A percentile compares a stretch with the other conserved stretches of the same genome.
These are phyloP conservation scores for Neurospora sp. DNA, from an alignment of 495 filamentous ascomycete species.

Conservation along the genomic window DNA sequence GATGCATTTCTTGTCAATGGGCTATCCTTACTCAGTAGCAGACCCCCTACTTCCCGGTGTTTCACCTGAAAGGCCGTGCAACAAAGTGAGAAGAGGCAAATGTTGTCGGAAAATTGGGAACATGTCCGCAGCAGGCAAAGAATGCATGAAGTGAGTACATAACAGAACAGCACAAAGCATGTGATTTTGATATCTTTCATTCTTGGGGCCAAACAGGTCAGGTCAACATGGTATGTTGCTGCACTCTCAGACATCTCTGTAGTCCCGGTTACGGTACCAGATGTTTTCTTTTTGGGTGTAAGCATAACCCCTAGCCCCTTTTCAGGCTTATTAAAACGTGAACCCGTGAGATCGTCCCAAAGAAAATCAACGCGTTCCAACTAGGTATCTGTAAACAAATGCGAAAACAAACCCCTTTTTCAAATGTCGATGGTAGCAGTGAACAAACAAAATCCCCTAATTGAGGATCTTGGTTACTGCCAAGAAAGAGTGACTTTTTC, in stretches of 20 bases:
- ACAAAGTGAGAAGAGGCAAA: background rate
- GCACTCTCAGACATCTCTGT: background rate
- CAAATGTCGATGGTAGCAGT: slow-evolving; percentile 2
- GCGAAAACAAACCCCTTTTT: background rate
- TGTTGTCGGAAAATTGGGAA: background rate
- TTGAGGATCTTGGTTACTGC: background rate
- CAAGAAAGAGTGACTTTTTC: slow-evolving; percentile 1
- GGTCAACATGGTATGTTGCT: background rate
- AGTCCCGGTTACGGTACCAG: background rate
- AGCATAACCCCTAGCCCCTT: background rate
- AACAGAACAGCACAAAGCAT: background rate
- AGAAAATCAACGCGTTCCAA: background rate
- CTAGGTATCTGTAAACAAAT: background rate
- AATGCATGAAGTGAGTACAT: background rate
- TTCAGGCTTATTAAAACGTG: background rate
- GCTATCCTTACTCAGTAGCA: background rate
- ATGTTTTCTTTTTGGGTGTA: background rate
- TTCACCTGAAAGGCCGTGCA: background rate
- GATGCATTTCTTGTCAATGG: background rate
- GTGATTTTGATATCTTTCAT: background rate
- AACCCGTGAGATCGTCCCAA: background rate
- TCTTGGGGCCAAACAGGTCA: background rate
- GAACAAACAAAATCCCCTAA: background rate
- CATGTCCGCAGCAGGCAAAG: background rate
- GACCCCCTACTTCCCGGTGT: background rate